Evolutionary conservation across 345 rosid species (phyloP).

Genomic region (Populus alba): DNA sequence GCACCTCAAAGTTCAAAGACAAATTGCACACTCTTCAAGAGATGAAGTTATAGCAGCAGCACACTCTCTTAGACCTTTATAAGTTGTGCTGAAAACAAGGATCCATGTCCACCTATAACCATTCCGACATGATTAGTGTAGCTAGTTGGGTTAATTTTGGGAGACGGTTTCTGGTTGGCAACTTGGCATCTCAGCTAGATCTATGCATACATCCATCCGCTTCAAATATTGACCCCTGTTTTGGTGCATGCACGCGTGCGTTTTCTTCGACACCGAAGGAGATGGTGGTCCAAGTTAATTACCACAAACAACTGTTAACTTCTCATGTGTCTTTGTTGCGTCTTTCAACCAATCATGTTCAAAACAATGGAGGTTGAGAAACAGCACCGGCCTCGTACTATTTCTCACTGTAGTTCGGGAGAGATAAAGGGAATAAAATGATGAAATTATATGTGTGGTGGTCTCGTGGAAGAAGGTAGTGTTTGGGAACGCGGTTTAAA

Average conservation of each 20-base stretch:
- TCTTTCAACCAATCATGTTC: background rate
- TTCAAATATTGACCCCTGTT: background rate
- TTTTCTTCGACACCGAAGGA: background rate
- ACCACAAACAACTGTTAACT: background rate
- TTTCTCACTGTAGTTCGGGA: no score
- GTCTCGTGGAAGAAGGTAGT: background rate
- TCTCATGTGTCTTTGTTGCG: background rate
- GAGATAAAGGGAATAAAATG: no score
- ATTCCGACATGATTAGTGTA: background rate
- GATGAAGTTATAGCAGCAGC: background rate
- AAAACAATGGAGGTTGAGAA: background rate
- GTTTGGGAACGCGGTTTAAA: no score
- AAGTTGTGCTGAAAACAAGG: background rate
- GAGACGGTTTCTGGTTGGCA: background rate
- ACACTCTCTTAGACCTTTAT: background rate
- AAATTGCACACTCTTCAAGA: background rate
- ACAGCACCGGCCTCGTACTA: background rate
- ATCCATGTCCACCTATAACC: background rate
- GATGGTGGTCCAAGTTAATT: background rate
- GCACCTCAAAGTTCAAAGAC: background rate
- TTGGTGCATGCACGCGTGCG: background rate
- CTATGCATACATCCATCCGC: background rate
- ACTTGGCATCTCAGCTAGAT: background rate
- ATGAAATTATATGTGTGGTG: background rate
- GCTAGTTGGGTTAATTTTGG: background rate